Evolutionary conservation across 1,284 basidiomycete genomes (phyloP).

Genomic region (Puccinia coronata): DNA sequence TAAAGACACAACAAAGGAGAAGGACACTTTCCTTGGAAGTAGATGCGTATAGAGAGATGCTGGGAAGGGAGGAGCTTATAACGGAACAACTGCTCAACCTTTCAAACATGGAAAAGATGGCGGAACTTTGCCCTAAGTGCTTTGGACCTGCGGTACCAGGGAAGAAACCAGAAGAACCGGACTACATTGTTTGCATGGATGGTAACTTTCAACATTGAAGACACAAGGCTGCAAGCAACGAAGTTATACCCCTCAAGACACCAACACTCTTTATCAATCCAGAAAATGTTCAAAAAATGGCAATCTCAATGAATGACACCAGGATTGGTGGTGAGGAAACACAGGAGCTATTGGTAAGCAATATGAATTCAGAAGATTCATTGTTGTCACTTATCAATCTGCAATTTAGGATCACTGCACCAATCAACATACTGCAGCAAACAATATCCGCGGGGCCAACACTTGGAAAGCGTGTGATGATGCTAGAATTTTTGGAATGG

Average conservation of each 20-base stretch:
- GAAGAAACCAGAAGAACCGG: neutral
- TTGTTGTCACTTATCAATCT: neutral
- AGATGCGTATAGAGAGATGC: conserved; percentile 12
- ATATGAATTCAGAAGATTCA: neutral
- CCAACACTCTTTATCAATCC: conserved; percentile 10
- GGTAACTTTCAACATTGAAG: conserved; percentile 9
- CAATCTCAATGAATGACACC: neutral
- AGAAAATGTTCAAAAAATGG: neutral
- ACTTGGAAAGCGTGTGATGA: conserved; percentile 31
- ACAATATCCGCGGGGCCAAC: neutral
- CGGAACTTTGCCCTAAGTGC: too few species aligned
- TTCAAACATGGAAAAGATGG: neutral
- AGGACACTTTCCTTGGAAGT: neutral
- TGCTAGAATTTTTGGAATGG: conserved; percentile 27
- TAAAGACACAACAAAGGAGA: neutral
- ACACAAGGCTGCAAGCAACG: conserved; percentile 22
- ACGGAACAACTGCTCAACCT: neutral
- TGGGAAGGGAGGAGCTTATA: neutral
- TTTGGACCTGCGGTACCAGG: neutral
- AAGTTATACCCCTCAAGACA: neutral
- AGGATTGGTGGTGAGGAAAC: neutral
- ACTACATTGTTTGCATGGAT: conserved; percentile 29
- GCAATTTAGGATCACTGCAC: conserved; percentile 5
- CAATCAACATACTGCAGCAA: conserved; percentile 18
- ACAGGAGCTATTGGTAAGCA: neutral